Evolutionary conservation across 805 yeast genomes (phyloP).

Genomic region (Starmerella gropengiesseri): DNA sequence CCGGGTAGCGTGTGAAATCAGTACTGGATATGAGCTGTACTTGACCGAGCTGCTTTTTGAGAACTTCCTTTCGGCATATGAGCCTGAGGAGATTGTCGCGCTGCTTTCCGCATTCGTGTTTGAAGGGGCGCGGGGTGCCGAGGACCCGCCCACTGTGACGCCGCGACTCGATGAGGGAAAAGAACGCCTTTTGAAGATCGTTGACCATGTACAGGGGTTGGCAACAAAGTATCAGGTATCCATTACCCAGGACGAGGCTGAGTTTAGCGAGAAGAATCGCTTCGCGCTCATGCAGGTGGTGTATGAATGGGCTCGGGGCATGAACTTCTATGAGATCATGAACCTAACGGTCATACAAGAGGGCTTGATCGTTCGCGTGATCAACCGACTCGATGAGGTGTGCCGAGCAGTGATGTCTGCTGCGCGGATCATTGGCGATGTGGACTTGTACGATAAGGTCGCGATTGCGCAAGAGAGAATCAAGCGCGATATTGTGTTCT

Average conservation of each 20-base stretch:
- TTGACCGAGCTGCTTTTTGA: slow-evolving; percentile 82
- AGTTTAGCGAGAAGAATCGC: slow-evolving; percentile 69
- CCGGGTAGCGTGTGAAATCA: slow-evolving; percentile 37
- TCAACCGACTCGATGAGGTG: slow-evolving; percentile 85
- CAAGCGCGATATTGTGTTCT: slow-evolving; percentile 92
- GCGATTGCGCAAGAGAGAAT: slow-evolving; percentile 84
- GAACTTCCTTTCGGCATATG: slow-evolving; percentile 84
- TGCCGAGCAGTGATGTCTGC: slow-evolving; percentile 92
- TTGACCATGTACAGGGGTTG: slow-evolving; percentile 48
- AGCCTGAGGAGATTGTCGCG: slow-evolving; percentile 96
- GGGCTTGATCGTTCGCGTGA: slow-evolving; percentile 94
- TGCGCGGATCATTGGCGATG: slow-evolving; percentile 87
- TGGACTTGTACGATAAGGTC: slow-evolving; percentile 81
- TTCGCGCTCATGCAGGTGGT: slow-evolving; percentile 89
- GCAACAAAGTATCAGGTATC: slow-evolving; percentile 60
- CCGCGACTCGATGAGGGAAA: slow-evolving; percentile 63
- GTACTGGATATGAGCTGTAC: slow-evolving; percentile 84
- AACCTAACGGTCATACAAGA: slow-evolving; percentile 80
- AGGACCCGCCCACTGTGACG: slow-evolving; percentile 56
- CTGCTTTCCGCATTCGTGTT: slow-evolving; percentile 82
- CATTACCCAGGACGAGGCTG: slow-evolving; percentile 73
- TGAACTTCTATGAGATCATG: slow-evolving; percentile 84
- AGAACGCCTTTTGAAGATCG: slow-evolving; percentile 56
- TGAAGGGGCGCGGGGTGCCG: slow-evolving; percentile 68
- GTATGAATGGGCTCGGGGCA: slow-evolving; percentile 96